A percentile compares a stretch with the other conserved stretches of the same genome.
These are phyloP conservation scores for Bruguiera sexangula DNA, from an alignment of 345 rosid genomes.

Conservation along the genomic window DNA sequence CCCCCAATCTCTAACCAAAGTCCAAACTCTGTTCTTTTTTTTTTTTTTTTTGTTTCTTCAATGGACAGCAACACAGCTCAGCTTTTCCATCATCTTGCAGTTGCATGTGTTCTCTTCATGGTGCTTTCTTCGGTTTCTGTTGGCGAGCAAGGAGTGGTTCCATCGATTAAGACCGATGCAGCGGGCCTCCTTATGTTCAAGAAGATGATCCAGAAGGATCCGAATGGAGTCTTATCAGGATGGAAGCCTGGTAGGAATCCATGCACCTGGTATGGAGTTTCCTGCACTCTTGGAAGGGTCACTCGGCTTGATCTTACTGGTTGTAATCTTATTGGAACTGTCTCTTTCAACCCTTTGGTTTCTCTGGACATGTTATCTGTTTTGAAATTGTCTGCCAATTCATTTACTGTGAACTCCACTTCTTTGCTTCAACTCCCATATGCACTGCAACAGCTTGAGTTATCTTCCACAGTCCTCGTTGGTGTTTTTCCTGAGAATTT, in stretches of 20 bases:
- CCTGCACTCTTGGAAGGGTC: conserved; percentile 65
- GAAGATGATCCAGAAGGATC: conserved; percentile 63
- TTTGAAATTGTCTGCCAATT: conserved; percentile 59
- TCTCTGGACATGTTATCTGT: conserved; percentile 56
- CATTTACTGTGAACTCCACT: conserved; percentile 55
- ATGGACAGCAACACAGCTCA: conserved; percentile 47
- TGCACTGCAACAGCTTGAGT: conserved; percentile 59
- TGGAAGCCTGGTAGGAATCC: conserved; percentile 57
- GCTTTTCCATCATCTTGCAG: conserved; percentile 35
- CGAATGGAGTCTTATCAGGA: conserved; percentile 49
- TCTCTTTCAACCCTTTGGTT: conserved; percentile 56
- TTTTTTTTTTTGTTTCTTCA: conserved; percentile 29
- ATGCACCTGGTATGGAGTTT: conserved; percentile 72
- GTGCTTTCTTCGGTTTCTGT: conserved; percentile 31
- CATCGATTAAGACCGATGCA: conserved; percentile 68
- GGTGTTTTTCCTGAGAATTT: conserved; percentile 62
- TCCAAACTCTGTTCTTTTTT: neutral
- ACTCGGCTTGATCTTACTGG: conserved; percentile 66
- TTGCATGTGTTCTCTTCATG: conserved; percentile 22
- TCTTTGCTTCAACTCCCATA: conserved; percentile 72
- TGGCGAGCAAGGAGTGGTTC: conserved; percentile 20
- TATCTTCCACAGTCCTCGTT: conserved; percentile 55
- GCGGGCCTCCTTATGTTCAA: conserved; percentile 64
- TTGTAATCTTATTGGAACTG: conserved; percentile 45
- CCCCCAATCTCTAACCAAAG: conserved; percentile 7